phyloP scores from a whole-genome alignment of 2,329 filamentous ascomycete species.

The Botrytis deweyae region DNA sequence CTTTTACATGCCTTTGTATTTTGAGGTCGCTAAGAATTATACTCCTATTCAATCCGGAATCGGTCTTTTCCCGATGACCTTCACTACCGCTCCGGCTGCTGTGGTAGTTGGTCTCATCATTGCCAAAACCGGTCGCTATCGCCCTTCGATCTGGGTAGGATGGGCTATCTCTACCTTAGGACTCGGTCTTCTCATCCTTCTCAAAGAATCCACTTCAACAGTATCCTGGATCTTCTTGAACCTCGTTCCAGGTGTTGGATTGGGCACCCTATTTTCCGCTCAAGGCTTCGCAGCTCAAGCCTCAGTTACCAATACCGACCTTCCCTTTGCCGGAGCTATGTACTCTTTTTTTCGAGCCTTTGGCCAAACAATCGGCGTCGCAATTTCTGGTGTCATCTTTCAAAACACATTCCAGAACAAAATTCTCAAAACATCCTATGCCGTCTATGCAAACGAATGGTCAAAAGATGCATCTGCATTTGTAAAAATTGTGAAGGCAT shows the following conservation, averaged over 20 bases:
- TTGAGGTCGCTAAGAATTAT: conserved; percentile 51
- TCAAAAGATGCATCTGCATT: conserved; percentile 28
- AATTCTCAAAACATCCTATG: conserved; percentile 27
- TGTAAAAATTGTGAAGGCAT: conserved; percentile 30
- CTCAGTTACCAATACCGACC: conserved; percentile 53
- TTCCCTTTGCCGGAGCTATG: conserved; percentile 60
- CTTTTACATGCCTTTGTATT: conserved; percentile 54
- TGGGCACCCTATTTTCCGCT: conserved; percentile 62
- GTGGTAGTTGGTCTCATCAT: conserved; percentile 56
- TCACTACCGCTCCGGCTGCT: conserved; percentile 58
- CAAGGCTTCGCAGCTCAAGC: conserved; percentile 63
- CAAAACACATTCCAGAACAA: conserved; percentile 53
- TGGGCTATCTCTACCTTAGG: conserved; percentile 60
- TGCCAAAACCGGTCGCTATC: conserved; percentile 56
- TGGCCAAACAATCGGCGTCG: conserved; percentile 43
- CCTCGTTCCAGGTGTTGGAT: conserved; percentile 58
- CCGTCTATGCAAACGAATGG: conserved; percentile 23
- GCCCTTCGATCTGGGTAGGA: conserved; percentile 50
- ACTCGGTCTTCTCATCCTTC: conserved; percentile 52
- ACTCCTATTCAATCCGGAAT: conserved; percentile 52
- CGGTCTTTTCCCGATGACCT: conserved; percentile 56
- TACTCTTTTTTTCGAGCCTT: conserved; percentile 66
- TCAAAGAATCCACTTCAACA: conserved; percentile 50
- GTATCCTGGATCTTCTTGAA: conserved; percentile 60
- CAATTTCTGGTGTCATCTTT: conserved; percentile 64